Evolutionary conservation across 78 protist species (phyloP), one percentile per base, ranked within the genome.

Genomic region (Thecamonas trahens): DNA sequence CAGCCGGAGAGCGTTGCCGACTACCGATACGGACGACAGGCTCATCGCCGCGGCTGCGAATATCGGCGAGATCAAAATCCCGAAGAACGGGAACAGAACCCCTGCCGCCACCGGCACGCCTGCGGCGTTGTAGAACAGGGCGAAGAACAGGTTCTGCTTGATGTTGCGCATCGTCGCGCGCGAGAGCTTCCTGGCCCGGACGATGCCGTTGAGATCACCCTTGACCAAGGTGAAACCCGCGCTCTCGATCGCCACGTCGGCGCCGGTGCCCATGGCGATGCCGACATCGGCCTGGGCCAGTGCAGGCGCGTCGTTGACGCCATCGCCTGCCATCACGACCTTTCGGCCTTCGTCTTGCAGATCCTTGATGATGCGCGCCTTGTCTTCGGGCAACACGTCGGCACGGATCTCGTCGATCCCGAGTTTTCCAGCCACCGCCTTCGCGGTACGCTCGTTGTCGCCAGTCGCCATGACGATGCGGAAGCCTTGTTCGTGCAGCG

Each of bases 381-480:
- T 78, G 22, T 60, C 65, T 40, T 5, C n/a, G 3, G 84, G 84
- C 61, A 78, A 50, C 14, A 47, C 64, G 44, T 70, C 70, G 5
- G 76, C 67, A 14, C 28, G 60, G 50, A 75, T 60, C 31, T 64
- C 15, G 35, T 9, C 50, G 47, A 77, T 45, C 39, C 74, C 75
- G 14, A 66, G n/a, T 28, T 39, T 18, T 29, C 6, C 20, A 5
- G 86, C 90, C 6, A 85, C n/a, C 15, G 64, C 47, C 65, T 1
- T 20, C 32, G 84, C 93, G 15, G 87, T 79, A 34, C 65, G 45
- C 24, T 28, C 34, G 64, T 88, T 83, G 60, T 94, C 98, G 44
- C 98, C 98, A 20, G 97, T 86, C 26, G 88, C 65, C 87, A 94
- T 83, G 75, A 72, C 72, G 31, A 82, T 74, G 38, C 39, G 38